Conservation (phyloP, 768 basidiomycete genomes). For the Mycena capillaripes region DNA sequence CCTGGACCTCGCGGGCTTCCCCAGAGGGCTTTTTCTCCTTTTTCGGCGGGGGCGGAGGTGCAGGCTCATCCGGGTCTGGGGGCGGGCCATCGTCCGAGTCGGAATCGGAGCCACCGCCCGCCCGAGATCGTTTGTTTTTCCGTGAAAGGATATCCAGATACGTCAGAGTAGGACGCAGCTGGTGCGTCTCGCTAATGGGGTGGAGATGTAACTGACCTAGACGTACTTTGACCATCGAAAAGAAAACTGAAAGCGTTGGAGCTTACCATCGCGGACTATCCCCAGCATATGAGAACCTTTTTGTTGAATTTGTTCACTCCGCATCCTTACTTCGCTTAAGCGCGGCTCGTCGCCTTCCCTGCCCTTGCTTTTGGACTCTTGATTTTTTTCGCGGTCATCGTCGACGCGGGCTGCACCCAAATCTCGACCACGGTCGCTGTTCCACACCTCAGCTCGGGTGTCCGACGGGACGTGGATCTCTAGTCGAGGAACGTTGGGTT, state of each 20-base stretch:
- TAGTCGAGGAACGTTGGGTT: conserved; percentile 70
- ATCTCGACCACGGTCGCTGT: conserved; percentile 74
- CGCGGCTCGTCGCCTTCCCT: conserved; percentile 71
- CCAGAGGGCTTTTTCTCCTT: conserved; percentile 72
- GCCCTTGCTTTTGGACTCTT: conserved; percentile 58
- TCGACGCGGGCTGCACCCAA: conserved; percentile 76
- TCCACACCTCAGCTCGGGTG: conserved; percentile 86
- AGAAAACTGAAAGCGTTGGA: conserved; percentile 37
- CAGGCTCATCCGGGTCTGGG: conserved; percentile 82
- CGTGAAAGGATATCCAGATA: conserved; percentile 83
- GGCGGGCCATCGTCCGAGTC: conserved; percentile 87
- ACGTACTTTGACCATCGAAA: background rate
- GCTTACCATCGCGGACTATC: conserved; percentile 75
- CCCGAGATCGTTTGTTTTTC: conserved; percentile 66
- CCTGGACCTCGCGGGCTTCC: conserved; percentile 84
- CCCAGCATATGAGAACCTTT: conserved; percentile 83
- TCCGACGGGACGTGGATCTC: conserved; percentile 91
- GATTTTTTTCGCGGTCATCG: conserved; percentile 86
- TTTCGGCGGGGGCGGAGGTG: conserved; percentile 58
- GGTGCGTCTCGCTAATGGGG: conserved; percentile 83
- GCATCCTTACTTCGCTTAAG: conserved; percentile 77
- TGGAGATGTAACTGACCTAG: conserved; percentile 82
- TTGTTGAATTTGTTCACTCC: conserved; percentile 79
- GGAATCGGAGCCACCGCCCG: conserved; percentile 70
- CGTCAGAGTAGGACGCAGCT: conserved; percentile 85